Evolutionary conservation across 1,284 basidiomycete genomes (phyloP).

Genomic region (Vanrija sp.): DNA sequence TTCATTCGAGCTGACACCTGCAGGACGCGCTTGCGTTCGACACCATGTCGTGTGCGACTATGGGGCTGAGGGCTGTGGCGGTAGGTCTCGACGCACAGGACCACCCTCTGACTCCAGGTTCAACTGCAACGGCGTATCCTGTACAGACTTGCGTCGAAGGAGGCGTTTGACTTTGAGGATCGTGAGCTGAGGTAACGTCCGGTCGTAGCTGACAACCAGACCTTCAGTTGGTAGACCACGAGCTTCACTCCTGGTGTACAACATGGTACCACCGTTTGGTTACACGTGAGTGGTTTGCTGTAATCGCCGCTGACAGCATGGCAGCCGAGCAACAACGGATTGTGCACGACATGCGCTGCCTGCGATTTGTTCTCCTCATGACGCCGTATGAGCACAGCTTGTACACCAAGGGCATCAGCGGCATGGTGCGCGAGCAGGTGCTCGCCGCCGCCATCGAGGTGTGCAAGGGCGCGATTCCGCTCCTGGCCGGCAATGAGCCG

Average conservation of each 20-base stretch:
- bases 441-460: constrained; percentile 13
- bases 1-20: neutral
- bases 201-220: constrained; percentile 4
- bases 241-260: constrained; percentile 2
- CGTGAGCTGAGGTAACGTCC: neutral
- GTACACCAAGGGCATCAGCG: constrained; percentile 5
- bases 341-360: constrained; percentile 10
- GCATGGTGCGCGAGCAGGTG: constrained; percentile 8
- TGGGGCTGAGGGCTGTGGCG: constrained; percentile 1
- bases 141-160: neutral
- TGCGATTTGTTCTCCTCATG: constrained; percentile 15
- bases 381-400: constrained; percentile 13
- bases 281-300: neutral
- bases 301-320: no score
- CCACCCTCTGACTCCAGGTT: neutral
- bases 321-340: constrained; percentile 7
- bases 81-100: neutral
- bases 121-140: no score
- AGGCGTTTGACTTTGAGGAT: constrained; percentile 5
- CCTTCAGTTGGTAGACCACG: neutral
- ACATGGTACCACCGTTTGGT: constrained; percentile 5
- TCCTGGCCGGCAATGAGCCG: constrained; percentile 2
- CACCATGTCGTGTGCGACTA: constrained; percentile 10
- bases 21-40: constrained; percentile 11
- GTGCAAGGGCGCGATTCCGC: constrained; percentile 14